phyloP scores from a whole-genome alignment of 2,329 filamentous ascomycete species.

The Tolypocladium sp. region DNA sequence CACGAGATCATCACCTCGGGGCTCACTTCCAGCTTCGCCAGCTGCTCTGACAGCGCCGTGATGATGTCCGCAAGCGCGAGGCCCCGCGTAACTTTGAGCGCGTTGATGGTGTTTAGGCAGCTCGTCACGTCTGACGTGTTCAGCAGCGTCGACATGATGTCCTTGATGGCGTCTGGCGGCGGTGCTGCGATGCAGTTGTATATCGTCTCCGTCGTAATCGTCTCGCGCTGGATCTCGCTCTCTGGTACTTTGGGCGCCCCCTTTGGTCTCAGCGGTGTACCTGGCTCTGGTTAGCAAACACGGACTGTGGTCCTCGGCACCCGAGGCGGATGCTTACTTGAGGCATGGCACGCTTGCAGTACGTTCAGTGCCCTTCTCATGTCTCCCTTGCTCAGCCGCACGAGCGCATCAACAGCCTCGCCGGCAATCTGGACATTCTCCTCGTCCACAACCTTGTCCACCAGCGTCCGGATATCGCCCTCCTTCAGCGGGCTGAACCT shows the following conservation, averaged over 20 bases:
- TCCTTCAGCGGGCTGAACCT: slow-evolving; percentile 91
- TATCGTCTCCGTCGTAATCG: slow-evolving; percentile 81
- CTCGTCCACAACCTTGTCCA: slow-evolving; percentile 83
- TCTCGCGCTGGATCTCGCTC: slow-evolving; percentile 63
- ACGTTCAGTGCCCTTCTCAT: slow-evolving; percentile 95
- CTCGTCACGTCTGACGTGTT: slow-evolving; percentile 80
- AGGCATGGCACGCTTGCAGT: slow-evolving; percentile 91
- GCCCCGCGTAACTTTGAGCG: slow-evolving; percentile 76
- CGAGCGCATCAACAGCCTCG: slow-evolving; percentile 74
- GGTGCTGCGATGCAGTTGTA: slow-evolving; percentile 97
- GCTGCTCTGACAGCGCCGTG: slow-evolving; percentile 73
- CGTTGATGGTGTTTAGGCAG: slow-evolving; percentile 80
- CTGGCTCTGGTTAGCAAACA: slow-evolving; percentile 25
- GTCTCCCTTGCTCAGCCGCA: slow-evolving; percentile 84
- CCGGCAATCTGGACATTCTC: slow-evolving; percentile 76
- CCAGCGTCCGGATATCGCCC: slow-evolving; percentile 70
- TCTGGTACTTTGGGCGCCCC: slow-evolving; percentile 50
- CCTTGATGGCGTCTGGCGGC: slow-evolving; percentile 76
- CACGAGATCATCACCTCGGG: slow-evolving; percentile 82
- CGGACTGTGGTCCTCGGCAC: neutral
- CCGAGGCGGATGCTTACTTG: slow-evolving; percentile 47
- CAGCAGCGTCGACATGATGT: slow-evolving; percentile 77
- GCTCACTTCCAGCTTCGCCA: slow-evolving; percentile 74
- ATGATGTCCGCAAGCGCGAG: slow-evolving; percentile 91
- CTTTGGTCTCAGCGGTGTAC: slow-evolving; percentile 56